A percentile compares a stretch with the other conserved stretches of the same genome.
phyloP scores from a whole-genome alignment of 2,329 filamentous ascomycete genomes.

The Thermomyces lanuginosus region DNA sequence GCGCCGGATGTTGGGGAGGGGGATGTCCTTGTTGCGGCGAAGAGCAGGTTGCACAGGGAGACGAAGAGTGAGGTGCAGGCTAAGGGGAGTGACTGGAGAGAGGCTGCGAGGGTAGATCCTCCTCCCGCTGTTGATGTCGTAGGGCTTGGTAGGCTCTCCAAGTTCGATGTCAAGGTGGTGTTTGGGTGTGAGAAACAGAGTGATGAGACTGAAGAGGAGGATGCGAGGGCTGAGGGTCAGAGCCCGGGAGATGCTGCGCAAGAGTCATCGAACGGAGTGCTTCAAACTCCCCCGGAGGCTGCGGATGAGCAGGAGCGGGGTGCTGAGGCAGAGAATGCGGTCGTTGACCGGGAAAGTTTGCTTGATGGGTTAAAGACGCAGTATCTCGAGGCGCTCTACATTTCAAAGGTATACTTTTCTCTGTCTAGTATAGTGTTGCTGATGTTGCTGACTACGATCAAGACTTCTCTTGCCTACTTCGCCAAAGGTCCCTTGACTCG shows the following conservation, averaged over 20 bases:
- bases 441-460: constrained; percentile 7
- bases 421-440: constrained; percentile 1
- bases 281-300: constrained; percentile 9
- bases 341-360: constrained; percentile 22
- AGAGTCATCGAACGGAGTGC: not conserved
- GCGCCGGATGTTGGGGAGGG: constrained; percentile 20
- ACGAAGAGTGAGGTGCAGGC: constrained; percentile 2
- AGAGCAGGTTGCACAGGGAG: constrained; percentile 13
- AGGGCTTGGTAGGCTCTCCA: constrained; percentile 10
- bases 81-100: constrained; percentile 18
- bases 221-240: constrained; percentile 1
- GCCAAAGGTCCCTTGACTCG: constrained; percentile 35
- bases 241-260: constrained; percentile 1
- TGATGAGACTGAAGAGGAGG: not conserved
- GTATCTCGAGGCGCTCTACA: constrained; percentile 28
- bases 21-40: constrained; percentile 23
- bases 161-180: constrained; percentile 15
- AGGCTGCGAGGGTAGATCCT: constrained; percentile 18
- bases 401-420: constrained; percentile 24
- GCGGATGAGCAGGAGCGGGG: constrained; percentile 1
- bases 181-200: constrained; percentile 11
- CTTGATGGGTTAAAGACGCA: constrained; percentile 22
- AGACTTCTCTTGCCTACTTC: constrained; percentile 36
- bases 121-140: constrained; percentile 10
- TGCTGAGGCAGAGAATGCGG: constrained; percentile 10